Evolutionary conservation across 495 filamentous ascomycete species (phyloP).

Genomic region (Durotheca rogersii): DNA sequence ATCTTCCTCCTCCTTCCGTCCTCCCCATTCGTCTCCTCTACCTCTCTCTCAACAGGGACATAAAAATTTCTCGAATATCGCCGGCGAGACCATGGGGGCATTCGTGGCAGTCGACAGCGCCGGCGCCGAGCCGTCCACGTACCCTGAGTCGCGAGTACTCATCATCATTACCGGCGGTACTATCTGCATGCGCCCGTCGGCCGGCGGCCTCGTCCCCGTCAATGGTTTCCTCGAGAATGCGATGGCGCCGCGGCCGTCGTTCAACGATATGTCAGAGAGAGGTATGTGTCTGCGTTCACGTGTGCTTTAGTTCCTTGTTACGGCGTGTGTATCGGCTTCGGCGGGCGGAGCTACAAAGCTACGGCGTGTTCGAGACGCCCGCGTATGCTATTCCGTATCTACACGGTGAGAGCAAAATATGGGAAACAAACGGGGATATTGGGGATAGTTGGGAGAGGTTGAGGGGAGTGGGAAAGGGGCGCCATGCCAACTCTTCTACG

Average conservation of each 20-base stretch:
- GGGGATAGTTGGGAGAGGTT: no score
- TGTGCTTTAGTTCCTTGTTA: no score
- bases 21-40: no score
- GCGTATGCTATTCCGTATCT: not conserved
- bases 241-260: constrained; percentile 79
- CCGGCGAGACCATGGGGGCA: constrained; percentile 17
- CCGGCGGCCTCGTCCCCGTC: constrained; percentile 67
- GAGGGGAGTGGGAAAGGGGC: no score
- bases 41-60: no score
- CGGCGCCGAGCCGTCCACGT: constrained; percentile 34
- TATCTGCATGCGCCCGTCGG: constrained; percentile 85
- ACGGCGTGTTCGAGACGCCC: no score
- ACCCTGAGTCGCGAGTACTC: constrained; percentile 75
- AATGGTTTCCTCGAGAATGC: constrained; percentile 80
- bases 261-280: constrained; percentile 79
- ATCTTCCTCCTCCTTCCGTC: no score
- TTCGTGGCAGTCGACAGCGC: constrained; percentile 15
- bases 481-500: no score
- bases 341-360: no score
- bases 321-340: no score
- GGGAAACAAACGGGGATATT: no score
- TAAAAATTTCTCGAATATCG: not conserved
- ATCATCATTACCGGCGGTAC: constrained; percentile 95
- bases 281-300: constrained; percentile 33
- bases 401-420: not conserved